Conservation (phyloP, 306 rosid species). For the Inga leiocalycina region DNA sequence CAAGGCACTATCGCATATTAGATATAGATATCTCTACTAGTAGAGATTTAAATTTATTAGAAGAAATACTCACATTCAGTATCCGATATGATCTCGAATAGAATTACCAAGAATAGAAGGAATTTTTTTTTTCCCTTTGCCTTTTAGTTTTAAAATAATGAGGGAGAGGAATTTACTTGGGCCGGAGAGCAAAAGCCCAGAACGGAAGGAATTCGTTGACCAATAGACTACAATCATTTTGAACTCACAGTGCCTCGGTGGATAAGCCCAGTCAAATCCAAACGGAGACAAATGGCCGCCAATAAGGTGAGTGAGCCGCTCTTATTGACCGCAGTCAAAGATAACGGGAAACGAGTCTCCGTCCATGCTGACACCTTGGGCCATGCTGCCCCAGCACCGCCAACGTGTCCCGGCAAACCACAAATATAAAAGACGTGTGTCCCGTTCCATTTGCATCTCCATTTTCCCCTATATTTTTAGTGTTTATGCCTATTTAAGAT, state of each 20-base stretch:
- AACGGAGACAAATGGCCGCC: neutral
- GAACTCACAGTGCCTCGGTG: neutral
- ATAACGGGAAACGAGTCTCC: neutral
- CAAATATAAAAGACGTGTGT: too few relatives aligned
- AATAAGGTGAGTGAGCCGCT: neutral
- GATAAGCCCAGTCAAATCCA: neutral
- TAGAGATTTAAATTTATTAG: too few relatives aligned
- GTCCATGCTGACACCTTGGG: neutral
- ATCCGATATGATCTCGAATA: too few relatives aligned
- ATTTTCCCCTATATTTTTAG: too few relatives aligned
- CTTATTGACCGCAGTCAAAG: neutral
- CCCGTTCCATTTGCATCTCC: neutral
- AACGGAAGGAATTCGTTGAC: neutral
- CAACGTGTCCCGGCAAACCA: neutral
- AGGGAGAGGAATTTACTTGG: neutral
- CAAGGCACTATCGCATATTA: too few relatives aligned
- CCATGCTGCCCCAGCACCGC: neutral
- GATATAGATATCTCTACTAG: accelerated
- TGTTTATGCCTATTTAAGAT: neutral
- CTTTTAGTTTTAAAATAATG: neutral
- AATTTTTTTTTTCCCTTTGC: too few relatives aligned
- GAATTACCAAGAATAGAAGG: too few relatives aligned
- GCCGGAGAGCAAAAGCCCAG: neutral
- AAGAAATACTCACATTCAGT: too few relatives aligned
- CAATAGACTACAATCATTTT: neutral